Evolutionary conservation across 805 yeast genomes (phyloP), one percentile per base, ranked within the genome.

Genomic region (Myxozyma udenii): DNA sequence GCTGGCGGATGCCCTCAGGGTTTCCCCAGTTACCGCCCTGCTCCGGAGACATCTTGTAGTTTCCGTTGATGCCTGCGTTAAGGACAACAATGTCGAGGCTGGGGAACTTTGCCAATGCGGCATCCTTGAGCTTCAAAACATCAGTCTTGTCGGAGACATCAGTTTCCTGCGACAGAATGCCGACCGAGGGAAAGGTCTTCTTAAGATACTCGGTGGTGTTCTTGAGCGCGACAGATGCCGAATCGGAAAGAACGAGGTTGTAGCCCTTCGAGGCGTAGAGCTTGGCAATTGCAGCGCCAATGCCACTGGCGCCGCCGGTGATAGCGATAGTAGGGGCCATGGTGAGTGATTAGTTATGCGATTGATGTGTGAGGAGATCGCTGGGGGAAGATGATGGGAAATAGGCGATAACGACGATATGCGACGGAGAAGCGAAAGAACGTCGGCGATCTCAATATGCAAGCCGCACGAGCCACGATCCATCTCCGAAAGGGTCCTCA

Each of bases 271-370:
- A 32, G 2, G 65, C 63, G 56, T 62, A 62, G 40, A 52, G 52
- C 40, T 55, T 55, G n/a, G 64, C 64, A 26, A 62, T 61, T 2
- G 64, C 62, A 14, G 62, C 58, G 30, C 64, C 64, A 41, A 61
- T 61, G 9, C 64, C 64, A 19, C 60, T 48, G 14, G 64, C 64
- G 5, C 51, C 25, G 12, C 64, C 64, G 14, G 63, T 57, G 43
- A 61, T 61, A 21, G 61, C 64, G 30, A 60, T 56, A n/a, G 60
- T 56, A 36, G 60, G 60, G 16, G 58, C 48, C 59, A 55, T 55
- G 18, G 41, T 35, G 21, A n/a, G 39, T 35, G n/a, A n/a, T n/a
- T n/a, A n/a, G n/a, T n/a, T 28, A 12, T 28, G 32, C 32, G 7
- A 7, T 7, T 12, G 12, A 28, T 28, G 12, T 35, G 33, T 28